Evolutionary conservation across 345 rosid species (phyloP).

Genomic region (Fremontodendron californicum): DNA sequence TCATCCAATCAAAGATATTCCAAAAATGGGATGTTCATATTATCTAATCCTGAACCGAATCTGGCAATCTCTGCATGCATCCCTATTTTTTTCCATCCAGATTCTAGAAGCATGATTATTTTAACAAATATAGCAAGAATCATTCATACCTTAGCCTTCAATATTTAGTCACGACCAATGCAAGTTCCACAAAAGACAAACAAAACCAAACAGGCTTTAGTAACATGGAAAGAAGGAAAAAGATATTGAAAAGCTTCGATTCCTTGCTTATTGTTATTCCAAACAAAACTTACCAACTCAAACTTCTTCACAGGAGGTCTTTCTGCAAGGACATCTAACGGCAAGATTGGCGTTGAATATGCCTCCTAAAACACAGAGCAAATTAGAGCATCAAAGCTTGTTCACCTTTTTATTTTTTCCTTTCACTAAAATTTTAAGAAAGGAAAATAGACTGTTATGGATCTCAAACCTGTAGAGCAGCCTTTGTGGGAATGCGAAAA

Average conservation of each 20-base stretch:
- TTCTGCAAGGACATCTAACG: constrained; percentile 86
- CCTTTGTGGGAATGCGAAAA: constrained; percentile 86
- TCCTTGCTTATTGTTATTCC: not conserved
- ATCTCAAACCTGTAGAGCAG: constrained; percentile 66
- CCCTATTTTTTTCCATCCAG: not conserved
- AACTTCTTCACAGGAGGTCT: constrained; percentile 63
- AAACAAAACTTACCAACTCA: constrained; percentile 49
- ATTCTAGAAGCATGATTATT: not conserved
- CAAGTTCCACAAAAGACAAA: constrained; percentile 37
- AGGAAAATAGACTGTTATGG: not conserved
- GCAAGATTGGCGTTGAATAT: constrained; percentile 74
- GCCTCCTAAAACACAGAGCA: constrained; percentile 52
- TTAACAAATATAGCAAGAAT: not conserved
- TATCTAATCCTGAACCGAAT: not conserved
- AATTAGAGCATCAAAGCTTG: not conserved
- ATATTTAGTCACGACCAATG: constrained; percentile 20
- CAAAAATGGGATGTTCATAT: not conserved
- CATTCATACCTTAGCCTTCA: constrained; percentile 81
- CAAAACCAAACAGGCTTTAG: constrained; percentile 9
- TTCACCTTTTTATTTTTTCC: not conserved
- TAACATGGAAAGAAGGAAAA: not conserved
- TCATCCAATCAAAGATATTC: not conserved
- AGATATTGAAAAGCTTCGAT: not conserved
- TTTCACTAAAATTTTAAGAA: not conserved
- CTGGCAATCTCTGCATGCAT: not conserved